Conservation (phyloP, 805 yeast genomes). For the Nematodospora valgi region DNA sequence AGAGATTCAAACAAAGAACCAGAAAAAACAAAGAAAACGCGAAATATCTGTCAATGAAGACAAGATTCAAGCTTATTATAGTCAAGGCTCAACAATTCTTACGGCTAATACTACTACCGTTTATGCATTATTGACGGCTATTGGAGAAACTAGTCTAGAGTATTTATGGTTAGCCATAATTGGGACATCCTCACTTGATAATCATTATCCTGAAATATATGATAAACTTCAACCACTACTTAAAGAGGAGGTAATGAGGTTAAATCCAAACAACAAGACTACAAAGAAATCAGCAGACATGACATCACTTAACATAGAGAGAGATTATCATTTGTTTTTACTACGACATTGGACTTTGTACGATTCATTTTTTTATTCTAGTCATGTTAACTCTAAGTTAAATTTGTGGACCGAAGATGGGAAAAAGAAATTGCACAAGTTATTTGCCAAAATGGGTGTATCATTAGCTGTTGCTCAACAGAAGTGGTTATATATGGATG, state of each 20-base stretch:
- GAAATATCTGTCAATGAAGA: slow-evolving; percentile 48
- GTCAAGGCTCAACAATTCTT: slow-evolving; percentile 74
- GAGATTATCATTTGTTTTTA: slow-evolving; percentile 82
- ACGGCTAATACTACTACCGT: slow-evolving; percentile 76
- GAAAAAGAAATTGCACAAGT: slow-evolving; percentile 74
- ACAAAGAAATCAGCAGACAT: slow-evolving; percentile 35
- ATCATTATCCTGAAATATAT: slow-evolving; percentile 71
- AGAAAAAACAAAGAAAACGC: slow-evolving; percentile 37
- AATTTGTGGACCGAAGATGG: slow-evolving; percentile 92
- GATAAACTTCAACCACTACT: slow-evolving; percentile 67
- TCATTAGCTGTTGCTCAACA: slow-evolving; percentile 86
- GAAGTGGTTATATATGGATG: slow-evolving; percentile 88
- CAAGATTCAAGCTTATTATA: slow-evolving; percentile 69
- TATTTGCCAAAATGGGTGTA: slow-evolving; percentile 96
- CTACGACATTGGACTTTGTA: slow-evolving; percentile 92
- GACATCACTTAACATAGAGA: slow-evolving; percentile 59
- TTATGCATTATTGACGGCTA: slow-evolving; percentile 72
- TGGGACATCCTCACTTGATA: slow-evolving; percentile 81
- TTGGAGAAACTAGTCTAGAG: slow-evolving; percentile 76
- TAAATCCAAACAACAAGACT: slow-evolving; percentile 39
- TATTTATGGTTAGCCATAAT: slow-evolving; percentile 83
- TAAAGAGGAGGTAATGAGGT: slow-evolving; percentile 77
- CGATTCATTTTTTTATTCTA: slow-evolving; percentile 87
- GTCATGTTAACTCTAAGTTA: slow-evolving; percentile 83
- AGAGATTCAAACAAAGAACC: slow-evolving; percentile 22